A percentile compares a stretch with the other conserved stretches of the same genome.
Conservation (phyloP, 108 stramenopile species). For the Mediolabrus comicus region DNA sequence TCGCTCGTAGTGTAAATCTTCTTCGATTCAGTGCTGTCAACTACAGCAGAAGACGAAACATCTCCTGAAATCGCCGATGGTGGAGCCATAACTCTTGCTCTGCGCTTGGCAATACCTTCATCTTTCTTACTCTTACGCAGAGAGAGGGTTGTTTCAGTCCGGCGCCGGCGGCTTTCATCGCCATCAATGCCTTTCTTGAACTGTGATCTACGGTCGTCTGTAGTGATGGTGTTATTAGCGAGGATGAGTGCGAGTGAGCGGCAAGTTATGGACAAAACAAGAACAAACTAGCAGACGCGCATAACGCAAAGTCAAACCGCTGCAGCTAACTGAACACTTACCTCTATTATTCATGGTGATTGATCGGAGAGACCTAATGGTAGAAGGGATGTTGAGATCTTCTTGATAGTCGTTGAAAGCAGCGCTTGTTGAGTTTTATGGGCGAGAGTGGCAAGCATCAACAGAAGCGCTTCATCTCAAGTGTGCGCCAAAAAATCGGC, state of each 20-base stretch:
- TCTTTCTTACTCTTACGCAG: conserved; percentile 82
- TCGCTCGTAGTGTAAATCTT: conserved; percentile 46
- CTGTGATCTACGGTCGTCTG: conserved; percentile 24
- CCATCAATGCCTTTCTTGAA: conserved; percentile 48
- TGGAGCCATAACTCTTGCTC: conserved; percentile 19
- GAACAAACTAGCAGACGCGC: background rate
- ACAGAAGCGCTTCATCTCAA: too few relatives aligned
- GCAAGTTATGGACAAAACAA: background rate
- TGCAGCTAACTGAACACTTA: background rate
- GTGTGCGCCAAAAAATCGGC: background rate
- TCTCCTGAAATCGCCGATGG: background rate
- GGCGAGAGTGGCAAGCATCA: background rate
- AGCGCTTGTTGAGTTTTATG: background rate
- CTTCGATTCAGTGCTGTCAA: background rate
- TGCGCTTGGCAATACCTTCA: conserved; percentile 65
- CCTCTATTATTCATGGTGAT: background rate
- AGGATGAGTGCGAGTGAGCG: background rate
- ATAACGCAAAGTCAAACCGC: background rate
- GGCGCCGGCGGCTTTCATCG: conserved; percentile 53
- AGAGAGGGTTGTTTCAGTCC: conserved; percentile 69
- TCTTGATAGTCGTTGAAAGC: background rate
- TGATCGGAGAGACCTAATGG: background rate
- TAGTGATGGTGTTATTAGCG: background rate
- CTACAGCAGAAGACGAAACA: background rate
- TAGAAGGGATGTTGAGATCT: background rate